These are phyloP conservation scores for Candida loeiensis DNA, from an alignment of 805 yeast species.

Conservation along the genomic window DNA sequence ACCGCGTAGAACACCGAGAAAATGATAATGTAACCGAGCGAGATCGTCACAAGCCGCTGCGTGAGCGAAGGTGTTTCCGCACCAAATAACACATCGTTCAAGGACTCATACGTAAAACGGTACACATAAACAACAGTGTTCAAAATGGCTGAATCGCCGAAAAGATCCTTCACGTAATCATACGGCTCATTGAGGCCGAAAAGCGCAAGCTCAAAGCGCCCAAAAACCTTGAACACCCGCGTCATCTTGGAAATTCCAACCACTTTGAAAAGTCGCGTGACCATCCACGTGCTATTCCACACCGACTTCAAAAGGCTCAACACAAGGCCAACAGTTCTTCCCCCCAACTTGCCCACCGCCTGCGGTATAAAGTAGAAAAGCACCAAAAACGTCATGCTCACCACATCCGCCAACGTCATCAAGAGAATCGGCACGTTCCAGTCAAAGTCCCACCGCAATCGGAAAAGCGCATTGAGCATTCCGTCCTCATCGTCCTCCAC, in stretches of 20 bases:
- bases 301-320: too few relatives aligned
- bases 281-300: too few relatives aligned
- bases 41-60: constrained; percentile 37
- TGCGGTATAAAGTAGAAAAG: constrained; percentile 48
- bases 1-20: constrained; percentile 22
- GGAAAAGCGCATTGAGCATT: constrained; percentile 23
- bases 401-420: constrained; percentile 28
- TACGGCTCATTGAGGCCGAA: too few relatives aligned
- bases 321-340: constrained; percentile 1
- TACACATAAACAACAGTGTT: background rate
- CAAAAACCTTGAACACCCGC: too few relatives aligned
- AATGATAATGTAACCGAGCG: constrained; percentile 31
- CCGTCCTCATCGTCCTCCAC: background rate
- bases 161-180: too few relatives aligned
- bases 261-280: too few relatives aligned
- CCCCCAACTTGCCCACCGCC: constrained; percentile 35
- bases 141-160: background rate
- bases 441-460: constrained; percentile 30
- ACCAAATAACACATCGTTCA: background rate
- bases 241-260: too few relatives aligned
- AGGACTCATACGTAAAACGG: background rate
- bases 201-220: too few relatives aligned
- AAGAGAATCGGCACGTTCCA: constrained; percentile 18
- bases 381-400: constrained; percentile 36
- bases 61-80: constrained; percentile 10